Base-by-base conservation (phyloP, 2,329 filamentous ascomycete species). In the Pseudogymnoascus sp. region DNA sequence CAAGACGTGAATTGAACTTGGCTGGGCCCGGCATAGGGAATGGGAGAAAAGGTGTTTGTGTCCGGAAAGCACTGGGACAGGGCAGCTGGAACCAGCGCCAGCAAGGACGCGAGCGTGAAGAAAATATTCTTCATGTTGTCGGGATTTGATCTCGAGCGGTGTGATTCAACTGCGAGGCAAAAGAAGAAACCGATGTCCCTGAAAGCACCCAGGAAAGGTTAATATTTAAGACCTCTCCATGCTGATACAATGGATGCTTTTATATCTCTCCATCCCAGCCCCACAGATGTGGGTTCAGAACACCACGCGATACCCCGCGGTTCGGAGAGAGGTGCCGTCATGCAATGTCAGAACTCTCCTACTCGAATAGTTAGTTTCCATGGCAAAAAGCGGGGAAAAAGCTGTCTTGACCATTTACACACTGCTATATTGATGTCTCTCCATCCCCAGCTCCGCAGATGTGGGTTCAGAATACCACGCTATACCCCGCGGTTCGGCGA, bases 1-100 rank as follows among this genome's bases (percentile, higher is more conserved):
- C 57, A 61, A 39, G 57, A 61, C 5, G n/a, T 61, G 16, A 61
- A 61, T 61, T 61, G 57, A 6, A 61, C 57, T 61, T 61, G 31
- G 57, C 25, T 36, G 28, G 31, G 23, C 37, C 57, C 57, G 1
- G 28, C 16, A 61, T 14, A 21, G 31, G 31, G 23, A 14, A 61
- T 19, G 11, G 57, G 57, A 61, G 57, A 61, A 39, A 61, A 61
- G 23, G 23, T 61, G 10, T 39, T 34, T 21, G 21, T 21, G 13
- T 61, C 31, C 14, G 51, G 51, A 13, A 61, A 61, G 57, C 57
- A 61, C 8, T 61, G 57, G n/a, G 57, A 28, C 13, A 31, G 11
- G 31, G 57, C 31, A 13, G 19, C 37, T 21, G 31, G 31, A n/a
- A 39, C 57, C 37, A 61, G 57, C 19, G 28, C 31, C 2, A 36